These are phyloP conservation scores for Rubus parviflorus DNA, from an alignment of 306 rosid species.

Conservation along the genomic window DNA sequence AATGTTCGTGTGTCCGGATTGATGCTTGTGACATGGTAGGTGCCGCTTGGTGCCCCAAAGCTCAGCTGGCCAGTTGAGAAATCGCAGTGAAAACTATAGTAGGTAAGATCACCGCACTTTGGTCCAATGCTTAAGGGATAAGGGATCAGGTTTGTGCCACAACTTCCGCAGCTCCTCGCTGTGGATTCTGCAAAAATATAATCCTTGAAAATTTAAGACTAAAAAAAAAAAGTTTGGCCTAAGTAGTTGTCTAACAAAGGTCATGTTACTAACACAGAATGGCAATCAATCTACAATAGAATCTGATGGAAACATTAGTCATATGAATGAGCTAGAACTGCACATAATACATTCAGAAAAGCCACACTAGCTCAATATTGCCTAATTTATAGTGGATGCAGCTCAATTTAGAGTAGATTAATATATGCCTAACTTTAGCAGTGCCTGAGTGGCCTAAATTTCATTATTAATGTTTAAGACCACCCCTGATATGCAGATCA, in stretches of 20 bases:
- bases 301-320: not conserved
- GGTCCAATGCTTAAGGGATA: conserved; percentile 75
- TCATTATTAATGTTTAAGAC: not conserved
- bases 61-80: conserved; percentile 49
- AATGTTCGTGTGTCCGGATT: conserved; percentile 42
- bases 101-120: conserved; percentile 59
- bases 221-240: not conserved
- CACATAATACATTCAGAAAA: not conserved
- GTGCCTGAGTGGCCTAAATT: not conserved
- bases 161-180: conserved; percentile 51
- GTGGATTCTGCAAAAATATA: conserved; percentile 51
- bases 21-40: conserved; percentile 53
- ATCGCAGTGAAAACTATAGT: conserved; percentile 57
- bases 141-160: conserved; percentile 75
- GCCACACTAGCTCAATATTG: not conserved
- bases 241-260: not conserved
- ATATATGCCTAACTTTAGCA: not conserved
- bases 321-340: not conserved
- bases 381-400: not conserved
- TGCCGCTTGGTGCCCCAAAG: conserved; percentile 46
- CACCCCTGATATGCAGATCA: not conserved
- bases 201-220: conserved; percentile 11
- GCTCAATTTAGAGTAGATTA: not conserved
- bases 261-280: not conserved
- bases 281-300: not conserved